phyloP scores from a whole-genome alignment of 176 grass and related monocot genomes.

The Rhynchospora tenuis region DNA sequence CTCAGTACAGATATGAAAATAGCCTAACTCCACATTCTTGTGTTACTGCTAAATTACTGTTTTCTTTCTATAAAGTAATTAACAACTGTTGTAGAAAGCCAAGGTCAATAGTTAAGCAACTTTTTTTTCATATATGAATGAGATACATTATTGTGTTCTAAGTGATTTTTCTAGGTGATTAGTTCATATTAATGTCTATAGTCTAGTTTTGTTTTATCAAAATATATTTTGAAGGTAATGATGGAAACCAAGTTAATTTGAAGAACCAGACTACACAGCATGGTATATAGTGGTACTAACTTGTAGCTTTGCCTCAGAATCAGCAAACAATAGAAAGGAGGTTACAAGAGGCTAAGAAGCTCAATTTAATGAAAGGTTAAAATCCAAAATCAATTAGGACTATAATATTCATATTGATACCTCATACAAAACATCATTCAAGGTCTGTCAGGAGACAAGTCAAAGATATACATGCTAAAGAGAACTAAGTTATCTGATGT shows the following conservation, averaged over 20 bases:
- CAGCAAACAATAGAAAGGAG: background rate
- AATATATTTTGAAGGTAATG: background rate
- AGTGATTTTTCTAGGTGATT: background rate
- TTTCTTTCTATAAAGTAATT: background rate
- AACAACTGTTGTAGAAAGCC: background rate
- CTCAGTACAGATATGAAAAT: background rate
- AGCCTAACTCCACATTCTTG: background rate
- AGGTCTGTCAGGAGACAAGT: background rate
- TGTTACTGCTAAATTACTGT: background rate
- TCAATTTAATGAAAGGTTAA: background rate
- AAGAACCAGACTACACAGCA: background rate
- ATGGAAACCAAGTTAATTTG: background rate
- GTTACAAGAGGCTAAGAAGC: background rate
- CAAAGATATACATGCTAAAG: background rate
- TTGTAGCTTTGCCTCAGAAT: background rate
- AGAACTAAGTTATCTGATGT: background rate
- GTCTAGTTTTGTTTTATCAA: background rate
- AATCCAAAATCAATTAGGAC: background rate
- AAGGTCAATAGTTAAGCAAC: background rate
- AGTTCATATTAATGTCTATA: background rate
- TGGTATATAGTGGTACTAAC: background rate
- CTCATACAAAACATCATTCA: background rate
- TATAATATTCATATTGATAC: background rate
- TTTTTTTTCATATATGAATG: background rate
- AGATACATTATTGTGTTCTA: background rate